Evolutionary conservation across 768 basidiomycete species (phyloP).

Genomic region (Lyophyllum atratum): DNA sequence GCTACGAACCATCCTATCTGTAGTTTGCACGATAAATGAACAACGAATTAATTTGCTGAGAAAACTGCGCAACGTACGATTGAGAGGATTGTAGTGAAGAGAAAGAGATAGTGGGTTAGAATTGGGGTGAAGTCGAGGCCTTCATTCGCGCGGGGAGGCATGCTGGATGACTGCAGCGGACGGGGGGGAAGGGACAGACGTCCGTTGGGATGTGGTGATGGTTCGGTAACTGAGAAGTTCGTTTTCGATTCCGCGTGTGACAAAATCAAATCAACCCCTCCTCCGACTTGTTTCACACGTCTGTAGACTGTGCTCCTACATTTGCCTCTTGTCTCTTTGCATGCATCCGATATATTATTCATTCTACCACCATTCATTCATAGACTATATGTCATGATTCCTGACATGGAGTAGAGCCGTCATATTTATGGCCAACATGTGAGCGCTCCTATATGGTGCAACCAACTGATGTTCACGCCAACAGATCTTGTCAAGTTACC

Average conservation of each 20-base stretch:
- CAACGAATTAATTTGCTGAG: slow-evolving; percentile 14
- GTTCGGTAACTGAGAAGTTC: background rate
- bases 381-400: no score
- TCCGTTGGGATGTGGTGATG: slow-evolving; percentile 2
- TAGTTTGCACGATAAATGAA: slow-evolving; percentile 34
- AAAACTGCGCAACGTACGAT: slow-evolving; percentile 50
- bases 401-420: no score
- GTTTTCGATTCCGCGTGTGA: slow-evolving; percentile 9
- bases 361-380: no score
- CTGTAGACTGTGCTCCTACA: background rate
- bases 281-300: slow-evolving; percentile 4
- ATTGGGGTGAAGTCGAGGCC: slow-evolving; percentile 89
- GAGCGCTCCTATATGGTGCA: no score
- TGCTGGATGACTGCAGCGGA: slow-evolving; percentile 16
- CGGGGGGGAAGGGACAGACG: background rate
- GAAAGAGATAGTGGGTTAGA: slow-evolving; percentile 88
- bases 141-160: slow-evolving; percentile 61
- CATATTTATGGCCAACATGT: background rate
- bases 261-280: slow-evolving; percentile 4
- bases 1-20: slow-evolving; percentile 76
- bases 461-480: background rate
- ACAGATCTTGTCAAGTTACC: slow-evolving; percentile 1
- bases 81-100: slow-evolving; percentile 83
- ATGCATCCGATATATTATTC: background rate
- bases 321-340: background rate